These are phyloP conservation scores for Ampelocalamus luodianensis DNA, from an alignment of 176 grass and related monocot genomes.

Conservation along the genomic window DNA sequence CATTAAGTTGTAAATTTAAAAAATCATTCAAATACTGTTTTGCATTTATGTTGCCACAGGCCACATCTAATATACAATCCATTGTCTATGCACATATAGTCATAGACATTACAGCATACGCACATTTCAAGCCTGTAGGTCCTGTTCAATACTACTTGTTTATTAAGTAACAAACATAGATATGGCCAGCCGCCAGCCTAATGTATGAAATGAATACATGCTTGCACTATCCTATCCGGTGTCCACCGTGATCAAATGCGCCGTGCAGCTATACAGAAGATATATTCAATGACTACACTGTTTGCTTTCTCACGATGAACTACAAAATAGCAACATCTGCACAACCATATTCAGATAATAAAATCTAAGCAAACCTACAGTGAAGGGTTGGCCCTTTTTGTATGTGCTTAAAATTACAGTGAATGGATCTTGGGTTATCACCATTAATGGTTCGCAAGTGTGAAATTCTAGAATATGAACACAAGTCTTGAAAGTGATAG, in stretches of 20 bases:
- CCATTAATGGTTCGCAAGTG: background rate
- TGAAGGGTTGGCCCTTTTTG: background rate
- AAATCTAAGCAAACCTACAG: conserved; percentile 20
- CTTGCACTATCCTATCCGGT: background rate
- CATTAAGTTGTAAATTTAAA: conserved; percentile 8
- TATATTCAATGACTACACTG: background rate
- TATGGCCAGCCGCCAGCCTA: background rate
- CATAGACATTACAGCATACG: background rate
- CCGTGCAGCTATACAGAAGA: background rate
- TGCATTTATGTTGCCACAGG: conserved; percentile 33
- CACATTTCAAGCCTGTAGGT: background rate
- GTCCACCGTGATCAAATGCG: background rate
- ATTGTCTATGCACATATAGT: background rate
- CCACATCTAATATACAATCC: background rate
- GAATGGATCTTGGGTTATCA: background rate
- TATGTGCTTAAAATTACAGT: background rate
- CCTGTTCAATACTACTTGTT: background rate
- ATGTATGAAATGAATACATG: conserved; percentile 30
- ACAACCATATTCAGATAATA: background rate
- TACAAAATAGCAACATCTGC: background rate
- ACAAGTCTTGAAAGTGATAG: background rate
- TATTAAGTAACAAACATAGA: background rate
- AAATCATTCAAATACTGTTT: background rate
- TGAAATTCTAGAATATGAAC: background rate
- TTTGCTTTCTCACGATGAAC: background rate